Percentiles rank a stretch among this genome's conserved stretches.
phyloP scores from a whole-genome alignment of 495 filamentous ascomycete species.

The Wilcoxina mikolae region DNA sequence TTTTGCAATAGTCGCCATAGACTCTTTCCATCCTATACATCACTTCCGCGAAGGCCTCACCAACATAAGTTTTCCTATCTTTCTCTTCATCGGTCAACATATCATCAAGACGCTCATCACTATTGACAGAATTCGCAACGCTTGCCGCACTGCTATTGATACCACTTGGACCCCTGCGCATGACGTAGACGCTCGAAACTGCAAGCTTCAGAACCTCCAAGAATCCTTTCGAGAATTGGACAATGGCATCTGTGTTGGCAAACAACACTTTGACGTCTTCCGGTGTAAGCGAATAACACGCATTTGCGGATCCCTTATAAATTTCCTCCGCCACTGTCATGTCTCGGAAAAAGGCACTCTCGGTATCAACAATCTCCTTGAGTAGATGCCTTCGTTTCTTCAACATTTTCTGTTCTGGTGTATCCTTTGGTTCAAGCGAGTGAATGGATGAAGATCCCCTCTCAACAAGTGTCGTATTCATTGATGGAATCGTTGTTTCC shows the following conservation, averaged over 20 bases:
- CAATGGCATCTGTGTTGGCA: slow-evolving; percentile 74
- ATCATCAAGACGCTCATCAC: slow-evolving; percentile 14
- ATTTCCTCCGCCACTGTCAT: slow-evolving; percentile 95
- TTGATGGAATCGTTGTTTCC: slow-evolving; percentile 21
- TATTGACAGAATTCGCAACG: slow-evolving; percentile 24
- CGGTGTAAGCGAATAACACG: slow-evolving; percentile 58
- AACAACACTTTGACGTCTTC: slow-evolving; percentile 82
- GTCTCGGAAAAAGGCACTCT: slow-evolving; percentile 70
- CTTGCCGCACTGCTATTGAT: slow-evolving; percentile 32
- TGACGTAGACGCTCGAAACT: slow-evolving; percentile 51
- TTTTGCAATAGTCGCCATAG: slow-evolving; percentile 73
- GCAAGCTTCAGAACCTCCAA: slow-evolving; percentile 63
- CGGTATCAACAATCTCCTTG: slow-evolving; percentile 83
- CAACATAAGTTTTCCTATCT: slow-evolving; percentile 61
- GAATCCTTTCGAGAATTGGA: slow-evolving; percentile 64
- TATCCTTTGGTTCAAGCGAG: slow-evolving; percentile 21
- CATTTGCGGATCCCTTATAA: slow-evolving; percentile 84
- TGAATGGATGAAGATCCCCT: slow-evolving; percentile 24
- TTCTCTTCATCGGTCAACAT: slow-evolving; percentile 42
- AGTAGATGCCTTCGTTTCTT: slow-evolving; percentile 60
- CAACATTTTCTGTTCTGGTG: slow-evolving; percentile 22
- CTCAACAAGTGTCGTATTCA: slow-evolving; percentile 11
- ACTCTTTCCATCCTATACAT: slow-evolving; percentile 67
- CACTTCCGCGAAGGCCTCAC: slow-evolving; percentile 59
- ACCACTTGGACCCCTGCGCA: slow-evolving; percentile 21